Percentiles rank a stretch among this genome's conserved stretches.
phyloP scores from a whole-genome alignment of 345 rosid genomes.

The Linum tenue region DNA sequence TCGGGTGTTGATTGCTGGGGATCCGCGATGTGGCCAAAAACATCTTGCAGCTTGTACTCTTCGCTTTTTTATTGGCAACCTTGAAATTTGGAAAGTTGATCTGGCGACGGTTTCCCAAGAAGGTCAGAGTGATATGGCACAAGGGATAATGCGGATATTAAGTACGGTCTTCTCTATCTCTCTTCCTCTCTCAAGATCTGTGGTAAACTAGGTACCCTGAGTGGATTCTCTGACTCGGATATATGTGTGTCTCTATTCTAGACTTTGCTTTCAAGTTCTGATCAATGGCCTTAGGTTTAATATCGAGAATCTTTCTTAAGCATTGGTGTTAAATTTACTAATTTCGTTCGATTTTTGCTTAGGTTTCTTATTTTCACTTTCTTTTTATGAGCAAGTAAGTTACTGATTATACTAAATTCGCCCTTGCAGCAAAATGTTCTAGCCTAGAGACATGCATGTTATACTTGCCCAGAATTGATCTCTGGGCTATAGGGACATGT shows the following conservation, averaged over 20 bases:
- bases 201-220: neutral
- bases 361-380: neutral
- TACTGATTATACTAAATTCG: slow-evolving; percentile 14
- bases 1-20: slow-evolving; percentile 70
- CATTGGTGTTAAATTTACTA: neutral
- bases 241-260: neutral
- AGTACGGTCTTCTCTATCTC: slow-evolving; percentile 40
- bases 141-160: slow-evolving; percentile 67
- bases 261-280: neutral
- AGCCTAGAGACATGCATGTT: slow-evolving; percentile 49
- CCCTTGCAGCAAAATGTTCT: slow-evolving; percentile 75
- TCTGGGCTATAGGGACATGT: slow-evolving; percentile 72
- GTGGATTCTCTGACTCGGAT: neutral
- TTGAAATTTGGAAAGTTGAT: slow-evolving; percentile 84
- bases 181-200: neutral
- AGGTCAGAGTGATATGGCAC: slow-evolving; percentile 81
- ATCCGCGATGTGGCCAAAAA: slow-evolving; percentile 78
- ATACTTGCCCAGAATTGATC: slow-evolving; percentile 90
- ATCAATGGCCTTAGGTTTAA: neutral
- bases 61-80: slow-evolving; percentile 69
- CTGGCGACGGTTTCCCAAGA: slow-evolving; percentile 85
- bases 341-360: neutral
- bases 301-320: neutral
- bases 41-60: slow-evolving; percentile 90
- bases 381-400: neutral